Evolutionary conservation across 108 stramenopile genomes (phyloP), one percentile per base, ranked within the genome.

Genomic region (Skeletonema menzelii): DNA sequence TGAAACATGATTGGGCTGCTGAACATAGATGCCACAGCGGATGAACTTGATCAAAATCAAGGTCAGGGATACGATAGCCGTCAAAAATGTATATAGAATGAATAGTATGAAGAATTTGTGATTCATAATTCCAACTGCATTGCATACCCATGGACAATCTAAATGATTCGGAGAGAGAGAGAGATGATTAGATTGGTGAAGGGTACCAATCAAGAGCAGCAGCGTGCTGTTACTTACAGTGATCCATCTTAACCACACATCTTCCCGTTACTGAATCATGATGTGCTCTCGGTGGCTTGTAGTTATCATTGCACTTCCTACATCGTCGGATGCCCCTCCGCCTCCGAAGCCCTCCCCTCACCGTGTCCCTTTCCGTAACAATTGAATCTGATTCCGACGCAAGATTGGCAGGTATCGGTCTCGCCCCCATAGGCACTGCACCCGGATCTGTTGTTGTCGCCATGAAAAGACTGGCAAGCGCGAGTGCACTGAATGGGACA

Each of bases 71-170:
- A 91, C 84, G 24, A 94, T 46, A 47, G 92, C 91, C 13, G 90
- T 80, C 14, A 80, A 37, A 47, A 90, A 89, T 22, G 97, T 94
- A 81, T 98, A 99, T 6, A 91, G 42, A 47, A 98, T 84, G 87
- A 99, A 99, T 5, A 97, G 85, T 27, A 97, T 67, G 79, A 99
- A 99, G 76, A 96, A 95, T 74, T 95, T 95, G 72, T 95, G 93
- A 73, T 95, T 95, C 69, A 87, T 63, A 3, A 94, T 90, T 59
- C 97, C 99, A n/a, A 99, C 87, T 56, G 97, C 96, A 80, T 99
- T 98, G 69, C 97, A 95, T 11, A 97, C 93, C 98, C 98, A 99
- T 1, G 96, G 95, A 83, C 46, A 56, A 49, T 55, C 26, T 53
- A 3, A 15, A 46, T 40, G 14, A 13, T 24, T 20, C 12, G 11